Base-by-base conservation (phyloP, 208 protist genomes). In the Crithidia fasciculata region DNA sequence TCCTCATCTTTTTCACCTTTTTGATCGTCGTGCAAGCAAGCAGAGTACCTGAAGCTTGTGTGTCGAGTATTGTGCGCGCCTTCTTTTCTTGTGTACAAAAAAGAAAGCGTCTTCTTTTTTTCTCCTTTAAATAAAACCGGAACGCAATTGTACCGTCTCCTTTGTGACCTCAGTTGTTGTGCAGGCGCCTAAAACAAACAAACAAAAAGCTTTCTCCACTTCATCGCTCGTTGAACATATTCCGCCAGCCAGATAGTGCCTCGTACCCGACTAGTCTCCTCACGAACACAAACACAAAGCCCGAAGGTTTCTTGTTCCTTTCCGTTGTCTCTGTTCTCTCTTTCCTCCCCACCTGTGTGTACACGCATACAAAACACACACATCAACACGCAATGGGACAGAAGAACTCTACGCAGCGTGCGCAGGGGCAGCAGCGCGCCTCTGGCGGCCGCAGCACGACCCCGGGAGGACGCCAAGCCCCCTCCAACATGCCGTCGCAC, bases 401-500 rank as follows among this genome's bases (percentile, higher is more conserved):
- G 49, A 84, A 84, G 69, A 84, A 74, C 66, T 81, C 80, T 2
- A 73, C 75, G 37, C 67, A 76, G 56, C 68, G 80, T 52, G 55
- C 67, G 70, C 63, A 57, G 12, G 47, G 18, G n/a, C 69, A 68
- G 68, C 53, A 54, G 74, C 74, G 74, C n/a, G 61, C 43, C 59
- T 16, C 40, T 44, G 63, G 68, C 7, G 70, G 66, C 5, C 67
- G 56, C 63, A 64, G 52, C 58, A 68, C 61, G 41, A 52, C 59
- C 4, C 39, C 63, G 9, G 59, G 57, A 13, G 62, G 59, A 9
- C 69, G 55, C 10, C 69, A 70, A 43, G 67, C 84, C 5, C 83
- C 85, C 19, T 61, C 53, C 2, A 77, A 80, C 66, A 95, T 95
- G 89, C 89, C 89, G 7, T 73, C 73, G 47, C 81, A 95, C 67